phyloP scores from a whole-genome alignment of 2,329 filamentous ascomycete genomes.

The Verruconis gallopava region DNA sequence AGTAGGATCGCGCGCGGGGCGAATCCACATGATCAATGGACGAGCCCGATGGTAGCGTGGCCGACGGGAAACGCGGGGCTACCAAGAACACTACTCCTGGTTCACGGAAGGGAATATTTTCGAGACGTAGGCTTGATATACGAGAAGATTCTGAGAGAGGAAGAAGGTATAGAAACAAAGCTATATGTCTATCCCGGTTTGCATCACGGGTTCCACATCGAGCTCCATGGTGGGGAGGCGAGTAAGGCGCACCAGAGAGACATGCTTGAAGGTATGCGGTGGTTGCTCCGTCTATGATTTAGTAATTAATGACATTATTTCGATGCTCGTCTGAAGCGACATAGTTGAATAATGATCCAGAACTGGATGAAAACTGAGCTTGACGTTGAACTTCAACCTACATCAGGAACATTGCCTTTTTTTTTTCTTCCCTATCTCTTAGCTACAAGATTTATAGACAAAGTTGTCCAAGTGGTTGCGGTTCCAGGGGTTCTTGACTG shows the following conservation, averaged over 20 bases:
- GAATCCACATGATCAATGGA: background rate
- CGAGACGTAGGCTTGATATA: slow-evolving; percentile 11
- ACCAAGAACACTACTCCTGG: slow-evolving; percentile 9
- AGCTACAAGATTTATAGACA: too few relatives aligned
- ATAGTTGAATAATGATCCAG: too few relatives aligned
- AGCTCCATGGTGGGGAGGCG: background rate
- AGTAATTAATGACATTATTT: too few relatives aligned
- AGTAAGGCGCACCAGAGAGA: background rate
- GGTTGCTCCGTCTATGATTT: too few relatives aligned
- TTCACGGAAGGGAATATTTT: slow-evolving; percentile 10
- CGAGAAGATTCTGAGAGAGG: slow-evolving; percentile 10
- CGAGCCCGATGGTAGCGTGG: background rate
- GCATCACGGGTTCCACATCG: slow-evolving; percentile 9
- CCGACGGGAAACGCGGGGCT: slow-evolving; percentile 1
- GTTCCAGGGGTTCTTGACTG: too few relatives aligned
- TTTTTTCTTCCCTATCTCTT: too few relatives aligned
- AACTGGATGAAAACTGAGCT: too few relatives aligned
- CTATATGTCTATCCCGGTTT: slow-evolving; percentile 11
- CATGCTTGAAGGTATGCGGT: background rate
- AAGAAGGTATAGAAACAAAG: slow-evolving; percentile 9
- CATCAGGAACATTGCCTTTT: too few relatives aligned
- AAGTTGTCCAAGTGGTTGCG: too few relatives aligned
- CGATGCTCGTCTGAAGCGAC: too few relatives aligned
- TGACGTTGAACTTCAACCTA: too few relatives aligned
- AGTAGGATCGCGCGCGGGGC: background rate